These are phyloP conservation scores for Hypoxylon sp. DNA, from an alignment of 2,329 filamentous ascomycete species.

Conservation along the genomic window DNA sequence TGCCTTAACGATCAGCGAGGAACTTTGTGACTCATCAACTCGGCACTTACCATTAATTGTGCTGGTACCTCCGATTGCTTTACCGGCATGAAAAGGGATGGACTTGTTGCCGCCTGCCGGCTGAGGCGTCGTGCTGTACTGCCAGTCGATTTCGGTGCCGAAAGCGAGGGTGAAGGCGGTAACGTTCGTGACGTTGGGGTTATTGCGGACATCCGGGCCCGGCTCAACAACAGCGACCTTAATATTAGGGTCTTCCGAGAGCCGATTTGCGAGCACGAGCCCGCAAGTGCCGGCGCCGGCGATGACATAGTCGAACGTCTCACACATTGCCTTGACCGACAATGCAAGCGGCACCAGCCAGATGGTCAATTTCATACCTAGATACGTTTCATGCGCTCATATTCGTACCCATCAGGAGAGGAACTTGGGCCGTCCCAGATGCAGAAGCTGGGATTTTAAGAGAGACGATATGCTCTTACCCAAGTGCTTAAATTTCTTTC, in stretches of 20 bases:
- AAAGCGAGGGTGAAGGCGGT: constrained; percentile 39
- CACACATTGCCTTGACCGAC: constrained; percentile 18
- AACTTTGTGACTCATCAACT: constrained; percentile 7
- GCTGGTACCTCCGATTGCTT: constrained; percentile 52
- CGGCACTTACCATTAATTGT: constrained; percentile 49
- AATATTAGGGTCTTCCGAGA: constrained; percentile 46
- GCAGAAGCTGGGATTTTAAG: neutral
- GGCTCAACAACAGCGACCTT: constrained; percentile 50
- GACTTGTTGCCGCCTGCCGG: constrained; percentile 43
- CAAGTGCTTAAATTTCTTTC: neutral
- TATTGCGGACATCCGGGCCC: constrained; percentile 47
- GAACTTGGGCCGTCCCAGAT: neutral
- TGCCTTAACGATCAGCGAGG: constrained; percentile 43
- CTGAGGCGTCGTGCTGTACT: constrained; percentile 47
- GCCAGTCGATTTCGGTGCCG: constrained; percentile 47
- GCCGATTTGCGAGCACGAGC: constrained; percentile 49
- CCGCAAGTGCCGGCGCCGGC: constrained; percentile 50
- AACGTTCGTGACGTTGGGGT: constrained; percentile 46
- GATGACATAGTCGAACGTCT: constrained; percentile 49
- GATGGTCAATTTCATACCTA: constrained; percentile 15
- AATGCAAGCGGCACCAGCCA: constrained; percentile 11
- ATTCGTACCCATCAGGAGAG: neutral
- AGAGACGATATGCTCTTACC: neutral
- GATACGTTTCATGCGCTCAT: neutral
- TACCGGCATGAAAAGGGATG: constrained; percentile 47